phyloP scores from a whole-genome alignment of 2,329 filamentous ascomycete species.

The Exutisphaerella laricina region DNA sequence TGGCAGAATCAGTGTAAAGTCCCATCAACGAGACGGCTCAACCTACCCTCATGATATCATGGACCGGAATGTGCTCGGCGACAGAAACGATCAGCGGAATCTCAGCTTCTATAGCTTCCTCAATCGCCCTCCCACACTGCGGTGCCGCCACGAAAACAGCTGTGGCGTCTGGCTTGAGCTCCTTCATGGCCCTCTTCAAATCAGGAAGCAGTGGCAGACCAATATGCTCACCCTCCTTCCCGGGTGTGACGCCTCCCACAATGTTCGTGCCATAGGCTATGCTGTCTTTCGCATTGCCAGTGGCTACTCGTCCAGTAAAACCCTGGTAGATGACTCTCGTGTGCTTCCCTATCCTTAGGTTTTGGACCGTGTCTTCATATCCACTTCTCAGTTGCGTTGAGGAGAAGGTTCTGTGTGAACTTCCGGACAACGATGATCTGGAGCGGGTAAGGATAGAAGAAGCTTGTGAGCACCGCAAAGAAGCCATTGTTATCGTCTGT shows the following conservation, averaged over 20 bases:
- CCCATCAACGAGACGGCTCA: neutral
- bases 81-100: conserved; percentile 73
- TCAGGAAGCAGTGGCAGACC: conserved; percentile 66
- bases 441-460: conserved; percentile 16
- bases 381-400: conserved; percentile 29
- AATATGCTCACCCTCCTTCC: conserved; percentile 64
- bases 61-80: conserved; percentile 72
- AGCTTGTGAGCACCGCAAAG: conserved; percentile 19
- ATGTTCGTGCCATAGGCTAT: conserved; percentile 74
- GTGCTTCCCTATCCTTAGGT: conserved; percentile 61
- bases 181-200: conserved; percentile 62
- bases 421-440: conserved; percentile 9
- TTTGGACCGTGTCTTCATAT: conserved; percentile 59
- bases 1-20: conserved; percentile 28
- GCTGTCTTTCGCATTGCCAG: conserved; percentile 69
- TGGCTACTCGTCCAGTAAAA: conserved; percentile 65
- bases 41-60: conserved; percentile 66
- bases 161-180: conserved; percentile 68
- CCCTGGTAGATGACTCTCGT: conserved; percentile 66
- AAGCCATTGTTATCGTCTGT: conserved; percentile 18
- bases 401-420: conserved; percentile 26
- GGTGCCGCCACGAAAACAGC: conserved; percentile 76
- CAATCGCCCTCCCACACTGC: conserved; percentile 65
- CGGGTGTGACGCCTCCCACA: conserved; percentile 70
- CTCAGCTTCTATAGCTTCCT: conserved; percentile 74